Evolutionary conservation across 1,139 yeast species (phyloP), one percentile per base, ranked within the genome.

Genomic region (Hemisphaericaspora xylanilytica): DNA sequence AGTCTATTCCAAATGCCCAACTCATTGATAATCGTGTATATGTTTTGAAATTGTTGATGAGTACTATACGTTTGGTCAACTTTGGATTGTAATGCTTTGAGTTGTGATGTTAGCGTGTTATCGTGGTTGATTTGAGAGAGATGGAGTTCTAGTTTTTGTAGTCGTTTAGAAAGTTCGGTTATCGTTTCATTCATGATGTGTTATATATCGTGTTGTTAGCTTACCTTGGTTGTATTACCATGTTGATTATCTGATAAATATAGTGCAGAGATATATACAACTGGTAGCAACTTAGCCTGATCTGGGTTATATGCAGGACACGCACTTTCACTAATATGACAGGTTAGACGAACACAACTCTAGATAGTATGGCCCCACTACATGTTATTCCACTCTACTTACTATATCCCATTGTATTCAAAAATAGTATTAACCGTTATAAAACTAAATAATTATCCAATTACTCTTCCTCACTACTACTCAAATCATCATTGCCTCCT

Each of bases 391-490:
- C n/a, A n/a, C n/a, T n/a, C n/a, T n/a, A n/a, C n/a, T n/a, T n/a
- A n/a, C n/a, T n/a, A n/a, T n/a, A n/a, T n/a, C n/a, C n/a, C n/a
- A n/a, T n/a, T n/a, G n/a, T n/a, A n/a, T n/a, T n/a, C n/a, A n/a
- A n/a, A n/a, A n/a, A n/a, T n/a, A n/a, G 21, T 20, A 20, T 20
- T 20, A 20, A 8, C 21, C 5, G 11, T 24, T 24, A 7, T 9
- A 24, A 24, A 24, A 24, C 26, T 15, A 6, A n/a, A 12, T 9
- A 9, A 22, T 22, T 9, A 5, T 10, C 26, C 11, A 10, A 9
- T 36, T 50, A 63, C 42, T 65, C 70, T 46, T 69, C 76, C 43
- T 67, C 73, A 43, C 70, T 67, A 42, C 73, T 67, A 39, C 65
- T 60, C 35, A 52, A 47, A 43, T 66, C 69, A 30, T 61, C 65